Evolutionary conservation across 768 basidiomycete genomes (phyloP).

Genomic region (Mycena capillaripes): DNA sequence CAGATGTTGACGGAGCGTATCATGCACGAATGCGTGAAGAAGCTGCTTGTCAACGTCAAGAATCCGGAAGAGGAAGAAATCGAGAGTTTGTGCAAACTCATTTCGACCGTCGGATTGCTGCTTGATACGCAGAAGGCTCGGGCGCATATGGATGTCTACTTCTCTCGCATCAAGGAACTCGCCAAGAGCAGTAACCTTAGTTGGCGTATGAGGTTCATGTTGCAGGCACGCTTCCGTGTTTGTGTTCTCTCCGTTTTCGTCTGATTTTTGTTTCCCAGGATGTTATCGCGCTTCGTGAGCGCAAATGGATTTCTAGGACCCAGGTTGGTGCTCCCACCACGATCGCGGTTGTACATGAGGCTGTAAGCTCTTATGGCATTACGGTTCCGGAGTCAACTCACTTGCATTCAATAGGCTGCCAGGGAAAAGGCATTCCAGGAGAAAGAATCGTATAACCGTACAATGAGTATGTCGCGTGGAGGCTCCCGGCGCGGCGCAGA

Average conservation of each 20-base stretch:
- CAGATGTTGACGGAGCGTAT: constrained; percentile 98
- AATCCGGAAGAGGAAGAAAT: constrained; percentile 99
- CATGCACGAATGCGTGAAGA: constrained; percentile 99
- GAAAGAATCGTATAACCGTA: constrained; percentile 71
- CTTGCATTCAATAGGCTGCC: constrained; percentile 66
- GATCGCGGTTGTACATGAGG: constrained; percentile 90
- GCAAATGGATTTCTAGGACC: constrained; percentile 85
- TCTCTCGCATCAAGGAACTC: constrained; percentile 89
- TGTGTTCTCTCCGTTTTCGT: constrained; percentile 1
- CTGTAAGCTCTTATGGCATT: constrained; percentile 62
- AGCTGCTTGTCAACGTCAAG: constrained; percentile 92
- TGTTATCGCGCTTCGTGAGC: constrained; percentile 88
- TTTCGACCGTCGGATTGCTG: constrained; percentile 88
- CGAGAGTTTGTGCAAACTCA: constrained; percentile 93
- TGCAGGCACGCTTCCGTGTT: constrained; percentile 73
- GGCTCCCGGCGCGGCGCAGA: constrained; percentile 91
- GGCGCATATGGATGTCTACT: constrained; percentile 93
- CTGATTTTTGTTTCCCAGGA: constrained; percentile 67
- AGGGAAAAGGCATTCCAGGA: constrained; percentile 82
- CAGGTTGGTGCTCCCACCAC: constrained; percentile 85
- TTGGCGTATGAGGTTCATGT: constrained; percentile 94
- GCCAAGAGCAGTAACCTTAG: constrained; percentile 80
- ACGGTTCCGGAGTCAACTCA: constrained; percentile 20
- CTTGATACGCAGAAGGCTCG: constrained; percentile 88
- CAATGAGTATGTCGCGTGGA: constrained; percentile 87